Base-by-base conservation (phyloP, 164 flowering plant species). In the Stephania cephalantha region DNA sequence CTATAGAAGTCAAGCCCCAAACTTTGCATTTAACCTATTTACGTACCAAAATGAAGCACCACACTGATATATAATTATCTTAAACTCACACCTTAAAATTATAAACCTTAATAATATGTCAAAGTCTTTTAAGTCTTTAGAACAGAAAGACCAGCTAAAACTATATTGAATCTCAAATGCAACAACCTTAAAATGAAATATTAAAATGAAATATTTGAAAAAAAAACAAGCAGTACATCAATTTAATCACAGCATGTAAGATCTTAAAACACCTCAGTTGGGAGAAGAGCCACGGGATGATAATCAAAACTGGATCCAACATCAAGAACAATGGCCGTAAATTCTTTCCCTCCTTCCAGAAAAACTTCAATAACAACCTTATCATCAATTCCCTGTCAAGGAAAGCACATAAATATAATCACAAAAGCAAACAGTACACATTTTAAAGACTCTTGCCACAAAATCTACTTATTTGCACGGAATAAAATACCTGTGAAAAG, bases 261-360 rank as follows among this genome's bases (percentile, higher is more conserved):
- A 69, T 76, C 64, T 25, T 55, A 10, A 73, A 46, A 35, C 50
- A 91, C 98, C 90, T 93, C 97, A 52, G 92, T 93, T 58, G 98
- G 98, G 45, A 91, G 87, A 46, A 93, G 79, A 65, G 81, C 92
- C 78, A 93, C 95, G 75, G 97, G 97, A 77, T 84, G 82, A 76
- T 85, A 83, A 76, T 88, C 85, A 55, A 69, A 80, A 81, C 88
- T 88, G 78, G 90, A 84, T 30, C 97, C 94, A 68, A 93, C 92
- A 83, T 93, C 98, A 81, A 93, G 92, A 73, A 93, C 89, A 82
- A 93, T 93, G 25, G 97, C 89, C 22, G 98, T 93, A 78, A 93
- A 93, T 77, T 93, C 97, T 77, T 85, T 83, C 35, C 95, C 95
- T 76, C 97, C 95, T 84, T 88, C 90, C 72, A 93, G 91, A 79